phyloP scores from a whole-genome alignment of 2,329 filamentous ascomycete species.

The Aspergillus fructus region DNA sequence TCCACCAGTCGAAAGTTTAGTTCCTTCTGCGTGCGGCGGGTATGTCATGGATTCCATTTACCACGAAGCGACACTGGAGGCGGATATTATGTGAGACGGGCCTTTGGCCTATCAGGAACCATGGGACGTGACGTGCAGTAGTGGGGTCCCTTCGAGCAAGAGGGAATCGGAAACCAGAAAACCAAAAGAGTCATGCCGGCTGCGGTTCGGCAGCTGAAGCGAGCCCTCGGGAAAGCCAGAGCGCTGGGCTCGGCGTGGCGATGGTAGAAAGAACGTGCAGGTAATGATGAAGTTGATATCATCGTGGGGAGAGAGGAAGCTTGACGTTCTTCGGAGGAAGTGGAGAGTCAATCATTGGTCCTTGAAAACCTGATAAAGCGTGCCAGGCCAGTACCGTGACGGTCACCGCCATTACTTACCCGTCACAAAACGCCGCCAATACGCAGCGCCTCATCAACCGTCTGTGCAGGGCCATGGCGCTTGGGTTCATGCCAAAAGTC shows the following conservation, averaged over 20 bases:
- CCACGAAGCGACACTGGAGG: not conserved
- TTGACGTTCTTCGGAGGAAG: not conserved
- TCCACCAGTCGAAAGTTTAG: slow-evolving; percentile 10
- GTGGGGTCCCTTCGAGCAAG: not conserved
- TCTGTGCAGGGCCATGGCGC: not conserved
- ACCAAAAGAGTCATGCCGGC: not conserved
- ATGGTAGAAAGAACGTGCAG: not conserved
- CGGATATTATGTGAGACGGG: not conserved
- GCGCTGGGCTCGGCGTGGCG: not conserved
- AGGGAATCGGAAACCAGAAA: not conserved
- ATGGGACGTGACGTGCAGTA: not conserved
- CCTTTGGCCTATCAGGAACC: not conserved
- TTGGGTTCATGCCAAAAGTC: not conserved
- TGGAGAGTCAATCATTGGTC: not conserved
- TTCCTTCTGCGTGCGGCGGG: not conserved
- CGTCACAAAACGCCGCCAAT: not conserved
- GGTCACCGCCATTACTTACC: not conserved
- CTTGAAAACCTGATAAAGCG: not conserved
- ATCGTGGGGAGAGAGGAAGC: not conserved
- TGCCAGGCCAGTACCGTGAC: not conserved
- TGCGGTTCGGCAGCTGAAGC: not conserved
- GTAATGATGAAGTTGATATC: not conserved
- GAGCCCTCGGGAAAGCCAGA: not conserved
- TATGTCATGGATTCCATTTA: not conserved
- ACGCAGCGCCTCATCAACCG: not conserved